Evolutionary conservation across 2,329 filamentous ascomycete species (phyloP).

Genomic region (Talaromyces marneffei): DNA sequence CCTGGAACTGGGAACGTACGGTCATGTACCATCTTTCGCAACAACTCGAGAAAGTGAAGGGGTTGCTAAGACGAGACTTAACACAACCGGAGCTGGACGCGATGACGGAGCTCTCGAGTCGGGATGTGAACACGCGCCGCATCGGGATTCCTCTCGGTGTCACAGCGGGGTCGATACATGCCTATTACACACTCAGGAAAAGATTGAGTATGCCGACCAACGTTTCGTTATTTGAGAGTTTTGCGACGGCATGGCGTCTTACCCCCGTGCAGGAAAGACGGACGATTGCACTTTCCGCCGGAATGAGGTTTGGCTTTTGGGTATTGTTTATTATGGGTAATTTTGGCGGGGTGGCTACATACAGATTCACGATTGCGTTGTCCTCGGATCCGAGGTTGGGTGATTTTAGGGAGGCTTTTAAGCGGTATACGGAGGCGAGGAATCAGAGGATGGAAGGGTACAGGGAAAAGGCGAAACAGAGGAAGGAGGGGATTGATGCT

Average conservation of each 20-base stretch:
- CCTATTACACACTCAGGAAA: constrained; percentile 3
- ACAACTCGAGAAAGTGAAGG: constrained; percentile 3
- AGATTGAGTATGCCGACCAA: not conserved
- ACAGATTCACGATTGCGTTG: constrained; percentile 1
- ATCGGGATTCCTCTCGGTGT: constrained; percentile 9
- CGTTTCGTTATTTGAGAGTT: not conserved
- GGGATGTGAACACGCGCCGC: constrained; percentile 4
- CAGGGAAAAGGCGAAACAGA: constrained; percentile 2
- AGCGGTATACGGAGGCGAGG: constrained; percentile 11
- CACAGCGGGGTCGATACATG: not conserved
- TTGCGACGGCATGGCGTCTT: not conserved
- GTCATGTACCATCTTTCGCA: constrained; percentile 2
- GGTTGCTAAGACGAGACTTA: constrained; percentile 6
- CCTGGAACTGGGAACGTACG: constrained; percentile 7
- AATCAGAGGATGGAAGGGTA: constrained; percentile 3
- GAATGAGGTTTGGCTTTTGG: constrained; percentile 3
- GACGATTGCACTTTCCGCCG: not conserved
- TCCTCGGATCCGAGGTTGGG: constrained; percentile 1
- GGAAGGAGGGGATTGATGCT: constrained; percentile 1
- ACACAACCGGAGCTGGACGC: constrained; percentile 11
- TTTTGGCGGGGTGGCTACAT: constrained; percentile 3
- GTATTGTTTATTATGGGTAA: constrained; percentile 4
- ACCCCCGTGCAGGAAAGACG: not conserved
- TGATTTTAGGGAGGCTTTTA: constrained; percentile 4
- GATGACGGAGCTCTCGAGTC: constrained; percentile 10